Evolutionary conservation across 257 asterid genomes (phyloP).

Genomic region (Rhazya stricta): DNA sequence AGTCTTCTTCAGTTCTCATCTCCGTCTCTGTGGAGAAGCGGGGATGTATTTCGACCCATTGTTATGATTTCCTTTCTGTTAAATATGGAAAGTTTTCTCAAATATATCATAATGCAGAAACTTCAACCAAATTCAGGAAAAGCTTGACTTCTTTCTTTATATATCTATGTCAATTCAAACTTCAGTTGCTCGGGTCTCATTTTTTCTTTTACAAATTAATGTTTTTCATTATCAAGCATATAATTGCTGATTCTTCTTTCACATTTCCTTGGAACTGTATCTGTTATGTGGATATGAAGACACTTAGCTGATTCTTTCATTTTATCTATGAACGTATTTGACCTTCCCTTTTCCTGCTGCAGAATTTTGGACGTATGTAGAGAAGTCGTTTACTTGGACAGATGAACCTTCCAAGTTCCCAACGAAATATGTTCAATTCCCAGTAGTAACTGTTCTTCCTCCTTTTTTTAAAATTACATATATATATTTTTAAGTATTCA

Average conservation of each 20-base stretch:
- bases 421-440: slow-evolving; percentile 93
- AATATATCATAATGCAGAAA: background rate
- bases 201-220: background rate
- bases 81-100: background rate
- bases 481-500: too few relatives aligned
- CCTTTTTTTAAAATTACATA: too few relatives aligned
- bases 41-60: background rate
- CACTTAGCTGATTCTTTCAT: background rate
- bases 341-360: slow-evolving; percentile 22
- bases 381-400: slow-evolving; percentile 96
- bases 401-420: slow-evolving; percentile 98
- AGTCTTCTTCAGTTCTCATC: background rate
- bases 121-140: background rate
- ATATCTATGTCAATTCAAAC: background rate
- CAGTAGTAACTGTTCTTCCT: slow-evolving; percentile 45
- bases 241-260: background rate
- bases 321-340: background rate
- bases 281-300: background rate
- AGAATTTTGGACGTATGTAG: slow-evolving; percentile 97
- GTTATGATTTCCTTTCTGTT: too few relatives aligned
- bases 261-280: background rate
- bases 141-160: background rate
- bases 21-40: background rate
- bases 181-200: background rate
- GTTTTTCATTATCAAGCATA: background rate